These are phyloP conservation scores for Begonia peltatifolia DNA, from an alignment of 306 rosid species.

Conservation along the genomic window DNA sequence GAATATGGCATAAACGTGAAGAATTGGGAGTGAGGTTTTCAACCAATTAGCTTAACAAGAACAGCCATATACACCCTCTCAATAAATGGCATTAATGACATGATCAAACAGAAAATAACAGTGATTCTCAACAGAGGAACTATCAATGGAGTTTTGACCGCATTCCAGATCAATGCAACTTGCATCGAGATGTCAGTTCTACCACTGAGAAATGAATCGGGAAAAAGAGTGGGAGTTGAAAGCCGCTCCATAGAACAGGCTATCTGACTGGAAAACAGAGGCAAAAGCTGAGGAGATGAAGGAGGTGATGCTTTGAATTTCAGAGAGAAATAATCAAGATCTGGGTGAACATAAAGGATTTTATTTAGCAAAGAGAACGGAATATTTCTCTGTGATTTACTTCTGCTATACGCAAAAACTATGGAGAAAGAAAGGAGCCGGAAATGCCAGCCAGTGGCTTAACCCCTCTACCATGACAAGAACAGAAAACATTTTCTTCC, in stretches of 20 bases:
- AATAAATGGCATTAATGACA: constrained; percentile 56
- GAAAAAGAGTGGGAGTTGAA: constrained; percentile 25
- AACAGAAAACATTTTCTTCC: too few relatives aligned
- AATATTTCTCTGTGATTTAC: too few relatives aligned
- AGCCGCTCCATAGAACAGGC: constrained; percentile 36
- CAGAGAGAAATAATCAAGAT: too few relatives aligned
- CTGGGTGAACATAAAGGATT: too few relatives aligned
- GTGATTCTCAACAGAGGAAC: constrained; percentile 42
- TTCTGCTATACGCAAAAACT: too few relatives aligned
- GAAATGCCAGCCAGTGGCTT: too few relatives aligned
- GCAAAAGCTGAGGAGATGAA: not conserved
- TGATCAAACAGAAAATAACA: constrained; percentile 38
- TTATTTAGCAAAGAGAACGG: too few relatives aligned
- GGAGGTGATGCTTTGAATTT: too few relatives aligned
- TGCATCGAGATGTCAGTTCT: constrained; percentile 37
- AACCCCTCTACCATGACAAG: too few relatives aligned
- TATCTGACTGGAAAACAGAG: constrained; percentile 4
- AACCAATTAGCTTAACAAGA: constrained; percentile 37
- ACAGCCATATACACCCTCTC: constrained; percentile 70
- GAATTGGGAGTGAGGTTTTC: constrained; percentile 24
- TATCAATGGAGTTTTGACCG: constrained; percentile 48
- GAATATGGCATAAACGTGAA: not conserved
- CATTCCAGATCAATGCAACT: constrained; percentile 34
- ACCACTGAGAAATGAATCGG: constrained; percentile 30
- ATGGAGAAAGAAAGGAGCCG: too few relatives aligned